Conservation (phyloP, 176 grass and related monocot genomes). For the Ensete glaucum region DNA sequence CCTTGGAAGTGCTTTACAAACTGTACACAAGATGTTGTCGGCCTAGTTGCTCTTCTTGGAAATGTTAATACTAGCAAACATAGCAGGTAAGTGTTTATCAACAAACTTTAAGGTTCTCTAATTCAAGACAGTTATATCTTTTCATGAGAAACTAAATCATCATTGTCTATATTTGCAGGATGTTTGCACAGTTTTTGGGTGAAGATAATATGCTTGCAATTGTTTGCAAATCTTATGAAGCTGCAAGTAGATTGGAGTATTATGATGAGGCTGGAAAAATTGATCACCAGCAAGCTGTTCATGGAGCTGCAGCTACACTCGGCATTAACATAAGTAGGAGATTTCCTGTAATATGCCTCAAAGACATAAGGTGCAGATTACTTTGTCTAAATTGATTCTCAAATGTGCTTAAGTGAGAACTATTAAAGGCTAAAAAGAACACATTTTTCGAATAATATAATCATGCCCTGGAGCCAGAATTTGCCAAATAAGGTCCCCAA, state of each 20-base stretch:
- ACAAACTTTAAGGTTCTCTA: background rate
- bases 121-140: background rate
- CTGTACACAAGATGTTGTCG: background rate
- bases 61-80: background rate
- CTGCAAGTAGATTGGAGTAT: background rate
- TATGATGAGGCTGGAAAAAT: background rate
- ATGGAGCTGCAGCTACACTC: background rate
- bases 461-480: background rate
- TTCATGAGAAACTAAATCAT: background rate
- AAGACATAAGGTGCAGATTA: background rate
- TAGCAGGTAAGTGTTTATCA: background rate
- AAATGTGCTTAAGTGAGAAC: background rate
- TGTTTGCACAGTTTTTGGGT: background rate
- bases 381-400: background rate
- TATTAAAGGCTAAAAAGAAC: background rate
- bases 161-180: background rate
- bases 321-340: background rate
- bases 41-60: background rate
- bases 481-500: background rate
- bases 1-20: background rate
- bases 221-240: constrained; percentile 6
- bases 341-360: background rate
- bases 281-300: background rate
- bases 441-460: background rate
- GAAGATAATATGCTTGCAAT: background rate